Conservation (phyloP, 202 grass and related monocot genomes). For the Elaeis oleifera region DNA sequence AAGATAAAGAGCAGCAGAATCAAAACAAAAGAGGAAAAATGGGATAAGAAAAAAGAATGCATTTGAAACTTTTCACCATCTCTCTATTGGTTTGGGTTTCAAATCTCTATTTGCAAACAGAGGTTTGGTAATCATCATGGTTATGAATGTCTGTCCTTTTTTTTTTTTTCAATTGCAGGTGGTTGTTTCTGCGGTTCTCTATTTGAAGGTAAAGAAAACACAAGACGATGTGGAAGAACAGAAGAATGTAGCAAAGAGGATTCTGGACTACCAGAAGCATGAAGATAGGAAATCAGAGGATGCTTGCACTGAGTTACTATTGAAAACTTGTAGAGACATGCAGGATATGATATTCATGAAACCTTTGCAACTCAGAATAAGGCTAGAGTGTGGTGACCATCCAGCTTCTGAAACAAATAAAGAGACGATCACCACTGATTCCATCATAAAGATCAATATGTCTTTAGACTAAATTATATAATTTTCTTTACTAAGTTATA, state of each 20-base stretch:
- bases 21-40: no score
- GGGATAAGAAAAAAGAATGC: no score
- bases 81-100: no score
- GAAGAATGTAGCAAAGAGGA: constrained; percentile 27
- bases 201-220: constrained; percentile 38
- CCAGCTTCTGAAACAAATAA: constrained; percentile 55
- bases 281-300: constrained; percentile 10
- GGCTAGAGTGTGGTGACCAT: constrained; percentile 55
- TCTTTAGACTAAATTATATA: constrained; percentile 26
- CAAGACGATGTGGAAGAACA: constrained; percentile 1
- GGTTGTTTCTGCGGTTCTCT: constrained; percentile 51
- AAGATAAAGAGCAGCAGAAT: no score
- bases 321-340: constrained; percentile 16
- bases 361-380: constrained; percentile 56
- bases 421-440: constrained; percentile 68
- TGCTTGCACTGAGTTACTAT: constrained; percentile 34
- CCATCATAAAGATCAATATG: constrained; percentile 43
- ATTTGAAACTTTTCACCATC: no score
- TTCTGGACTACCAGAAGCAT: constrained; percentile 22
- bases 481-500: no score
- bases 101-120: no score
- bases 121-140: no score
- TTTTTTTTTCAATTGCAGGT: constrained; percentile 22
- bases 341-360: constrained; percentile 45
- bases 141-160: no score